Conservation (phyloP, 2,329 filamentous ascomycete species). For the Nothopassalora personata region DNA sequence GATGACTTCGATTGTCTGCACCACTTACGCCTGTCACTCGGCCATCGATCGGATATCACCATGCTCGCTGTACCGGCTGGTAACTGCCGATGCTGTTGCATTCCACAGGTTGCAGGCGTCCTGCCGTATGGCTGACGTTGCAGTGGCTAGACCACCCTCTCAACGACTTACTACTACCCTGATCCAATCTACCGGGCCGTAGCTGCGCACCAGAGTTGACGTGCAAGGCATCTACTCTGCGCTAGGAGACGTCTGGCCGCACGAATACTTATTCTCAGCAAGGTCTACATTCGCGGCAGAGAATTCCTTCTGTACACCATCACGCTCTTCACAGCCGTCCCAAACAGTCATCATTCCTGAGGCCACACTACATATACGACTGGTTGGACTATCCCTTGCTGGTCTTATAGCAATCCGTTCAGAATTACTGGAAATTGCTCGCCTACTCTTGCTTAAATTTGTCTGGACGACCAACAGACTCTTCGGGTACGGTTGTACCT, state of each 20-base stretch:
- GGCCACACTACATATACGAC: slow-evolving; percentile 10
- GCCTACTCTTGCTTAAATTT: slow-evolving; percentile 16
- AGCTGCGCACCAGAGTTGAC: slow-evolving; percentile 20
- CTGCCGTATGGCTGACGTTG: slow-evolving; percentile 18
- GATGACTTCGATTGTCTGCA: slow-evolving; percentile 13
- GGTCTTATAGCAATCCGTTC: slow-evolving; percentile 26
- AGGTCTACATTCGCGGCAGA: slow-evolving; percentile 17
- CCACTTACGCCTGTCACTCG: slow-evolving; percentile 9
- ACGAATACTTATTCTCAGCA: slow-evolving; percentile 29
- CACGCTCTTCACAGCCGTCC: slow-evolving; percentile 14
- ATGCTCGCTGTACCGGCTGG: slow-evolving; percentile 4
- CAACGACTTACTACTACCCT: slow-evolving; percentile 13
- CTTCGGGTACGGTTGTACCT: slow-evolving; percentile 26
- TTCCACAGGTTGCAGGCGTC: slow-evolving; percentile 29
- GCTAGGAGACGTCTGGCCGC: slow-evolving; percentile 16
- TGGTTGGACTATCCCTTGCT: slow-evolving; percentile 24
- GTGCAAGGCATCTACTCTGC: slow-evolving; percentile 21
- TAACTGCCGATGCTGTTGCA: slow-evolving; percentile 22
- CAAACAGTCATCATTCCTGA: slow-evolving; percentile 12
- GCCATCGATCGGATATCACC: slow-evolving; percentile 5
- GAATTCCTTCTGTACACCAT: slow-evolving; percentile 21
- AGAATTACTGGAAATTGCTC: slow-evolving; percentile 24
- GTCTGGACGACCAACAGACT: slow-evolving; percentile 12
- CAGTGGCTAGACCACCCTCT: slow-evolving; percentile 18
- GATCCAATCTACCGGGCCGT: slow-evolving; percentile 20